Base-by-base conservation (phyloP, 169 alveolate species). In the Eimeria maxima region DNA sequence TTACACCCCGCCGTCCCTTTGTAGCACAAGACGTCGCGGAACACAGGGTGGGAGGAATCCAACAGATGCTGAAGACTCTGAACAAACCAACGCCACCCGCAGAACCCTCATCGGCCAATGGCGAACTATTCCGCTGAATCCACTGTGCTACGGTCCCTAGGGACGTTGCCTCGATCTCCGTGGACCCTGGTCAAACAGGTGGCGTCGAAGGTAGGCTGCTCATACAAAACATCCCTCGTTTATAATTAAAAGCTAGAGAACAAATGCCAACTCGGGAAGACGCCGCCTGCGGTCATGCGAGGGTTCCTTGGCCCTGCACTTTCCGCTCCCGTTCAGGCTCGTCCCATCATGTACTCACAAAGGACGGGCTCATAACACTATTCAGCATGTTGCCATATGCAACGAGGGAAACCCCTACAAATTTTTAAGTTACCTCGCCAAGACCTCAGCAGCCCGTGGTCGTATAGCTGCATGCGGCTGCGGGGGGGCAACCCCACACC, bases 291-390 rank as follows among this genome's bases (percentile, higher is more conserved):
- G 71, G 63, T 24, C 91, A 50, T 27, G 91, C 76, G 45, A 53
- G 50, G 38, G 91, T 20, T 73, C 83, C 91, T 29, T 29, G 55
- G 91, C 74, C 74, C 91, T 47, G 91, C 91, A 83, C 91, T 83
- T 83, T 29, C 63, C 60, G 69, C 76, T 14, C 50, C 71, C 42
- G 24, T 55, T 55, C 74, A 83, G 73, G 20, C 11, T 83, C 63
- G 91, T 42, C 69, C 44, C 91, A 83, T 83, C 76, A 50, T 29
- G 53, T 1, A 65, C 76, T 55, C 74, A 83, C 71, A 83, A 73
- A 50, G 73, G 29, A 14, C 71, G 50, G 29, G 74, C 91, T 55
- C 76, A 83, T 55, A 83, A 24, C 45, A 42, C 60, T 29, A 10
- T 83, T 47, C n/a, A 24, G 20, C 73, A 55, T 83, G 22, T 65